A percentile compares a stretch with the other conserved stretches of the same genome.
phyloP scores from a whole-genome alignment of 1,284 basidiomycete genomes.

The Sanghuangporus sanghuang region DNA sequence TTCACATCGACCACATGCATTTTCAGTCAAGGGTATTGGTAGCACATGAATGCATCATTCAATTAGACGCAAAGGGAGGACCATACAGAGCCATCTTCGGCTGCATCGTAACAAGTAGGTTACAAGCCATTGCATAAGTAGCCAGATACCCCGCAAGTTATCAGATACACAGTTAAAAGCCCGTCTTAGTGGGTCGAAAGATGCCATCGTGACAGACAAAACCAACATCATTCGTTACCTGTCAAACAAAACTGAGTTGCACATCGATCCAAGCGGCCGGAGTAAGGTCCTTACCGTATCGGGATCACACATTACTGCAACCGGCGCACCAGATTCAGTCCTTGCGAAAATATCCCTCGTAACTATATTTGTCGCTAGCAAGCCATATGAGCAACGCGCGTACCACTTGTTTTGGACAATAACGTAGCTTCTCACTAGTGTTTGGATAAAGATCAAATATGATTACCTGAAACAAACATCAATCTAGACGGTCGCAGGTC shows the following conservation, averaged over 20 bases:
- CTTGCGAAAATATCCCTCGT: constrained; percentile 41
- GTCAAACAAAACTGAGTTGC: constrained; percentile 2
- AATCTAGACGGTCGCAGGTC: too few species aligned
- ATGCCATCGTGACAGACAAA: constrained; percentile 50
- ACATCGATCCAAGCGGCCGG: not conserved
- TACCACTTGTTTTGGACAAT: not conserved
- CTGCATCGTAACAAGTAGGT: constrained; percentile 1
- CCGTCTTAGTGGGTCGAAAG: constrained; percentile 31
- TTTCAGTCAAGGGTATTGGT: not conserved
- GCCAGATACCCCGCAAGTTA: not conserved
- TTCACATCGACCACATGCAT: not conserved
- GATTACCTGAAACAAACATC: constrained; percentile 24
- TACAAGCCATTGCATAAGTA: not conserved
- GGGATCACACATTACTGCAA: constrained; percentile 51
- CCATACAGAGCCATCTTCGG: not conserved
- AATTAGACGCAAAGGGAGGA: not conserved
- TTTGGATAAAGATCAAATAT: constrained; percentile 53
- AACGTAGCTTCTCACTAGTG: constrained; percentile 33
- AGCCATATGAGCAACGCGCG: not conserved
- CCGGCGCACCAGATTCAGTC: constrained; percentile 39
- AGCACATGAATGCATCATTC: not conserved
- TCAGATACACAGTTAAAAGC: constrained; percentile 2
- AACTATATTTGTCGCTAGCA: constrained; percentile 41
- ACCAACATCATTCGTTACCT: constrained; percentile 48
- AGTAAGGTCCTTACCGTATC: constrained; percentile 33